phyloP scores from a whole-genome alignment of 202 grass and related monocot genomes.

The Zizania palustris region DNA sequence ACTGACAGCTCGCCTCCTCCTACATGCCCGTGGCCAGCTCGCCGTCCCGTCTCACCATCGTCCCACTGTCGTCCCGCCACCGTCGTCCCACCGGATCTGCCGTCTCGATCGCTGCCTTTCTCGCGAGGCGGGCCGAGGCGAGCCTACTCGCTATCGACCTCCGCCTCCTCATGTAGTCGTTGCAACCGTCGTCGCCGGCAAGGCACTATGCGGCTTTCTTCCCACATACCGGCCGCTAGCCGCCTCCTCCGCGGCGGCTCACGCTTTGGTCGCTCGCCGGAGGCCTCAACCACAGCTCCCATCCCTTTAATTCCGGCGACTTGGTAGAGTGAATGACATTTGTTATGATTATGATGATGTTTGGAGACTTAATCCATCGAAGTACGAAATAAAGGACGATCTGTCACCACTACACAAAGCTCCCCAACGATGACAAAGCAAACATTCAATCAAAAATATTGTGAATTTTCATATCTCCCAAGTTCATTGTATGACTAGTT shows the following conservation, averaged over 20 bases:
- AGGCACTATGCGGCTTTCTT: slow-evolving; percentile 46
- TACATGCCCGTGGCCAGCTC: no score
- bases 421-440: no score
- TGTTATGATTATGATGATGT: not conserved
- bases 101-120: not conserved
- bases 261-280: slow-evolving; percentile 28
- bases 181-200: slow-evolving; percentile 7
- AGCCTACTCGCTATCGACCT: not conserved
- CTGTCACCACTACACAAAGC: no score
- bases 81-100: no score
- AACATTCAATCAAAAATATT: no score
- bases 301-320: slow-evolving; percentile 33
- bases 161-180: not conserved
- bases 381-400: slow-evolving; percentile 1
- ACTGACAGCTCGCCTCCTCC: no score
- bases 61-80: no score
- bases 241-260: slow-evolving; percentile 38
- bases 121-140: no score
- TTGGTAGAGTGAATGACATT: slow-evolving; percentile 23
- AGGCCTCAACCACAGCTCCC: slow-evolving; percentile 18
- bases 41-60: no score
- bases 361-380: slow-evolving; percentile 7
- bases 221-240: slow-evolving; percentile 44
- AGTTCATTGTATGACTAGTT: no score
- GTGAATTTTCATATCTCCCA: no score